Base-by-base conservation (phyloP, 192 early-diverging fungal species). In the Coemansia asiatica region DNA sequence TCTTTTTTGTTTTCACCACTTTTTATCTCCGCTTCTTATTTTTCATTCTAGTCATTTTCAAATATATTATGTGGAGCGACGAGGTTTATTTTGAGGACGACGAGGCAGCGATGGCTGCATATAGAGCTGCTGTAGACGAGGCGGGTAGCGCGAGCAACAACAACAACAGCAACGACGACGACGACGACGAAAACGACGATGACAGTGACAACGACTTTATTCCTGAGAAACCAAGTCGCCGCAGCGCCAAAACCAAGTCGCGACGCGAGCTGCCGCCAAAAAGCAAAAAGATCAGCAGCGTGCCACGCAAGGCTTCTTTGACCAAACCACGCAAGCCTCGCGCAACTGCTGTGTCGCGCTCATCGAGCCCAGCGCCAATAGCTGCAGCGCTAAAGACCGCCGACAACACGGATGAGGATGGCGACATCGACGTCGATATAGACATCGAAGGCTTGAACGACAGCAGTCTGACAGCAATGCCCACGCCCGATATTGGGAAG, bases 51-150 rank as follows among this genome's bases (percentile, higher is more conserved):
- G 48, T 22, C 16, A 18, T 6, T 16, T 56, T 31, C 29, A 29
- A 56, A 56, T 15, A 28, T 6, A 36, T 22, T 61, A 81, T 81
- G 78, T 81, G 72, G 78, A 40, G 75, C 25, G 78, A 75, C 69
- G 72, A 81, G 23, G 28, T 69, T 4, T 75, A 69, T 33, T 81
- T 63, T 55, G 78, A 81, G 18, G 78, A 81, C 66, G 78, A 81
- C 63, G 78, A 81, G 31, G 56, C 78, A 1, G 78, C 69, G 13
- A 81, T 81, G 78, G 78, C 65, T 21, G 78, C 78, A 22, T 81
- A 81, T 56, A 48, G 57, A 6, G 72, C 61, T 16, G 69, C 69
- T 23, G 60, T 75, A 15, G 66, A 31, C 15, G 57, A 27, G 25
- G 54, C 36, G 21, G 53, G 67, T 40, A 65, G 7, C 35, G 60